Base-by-base conservation (phyloP, 192 early-diverging fungal species). In the Rhizophagus clarus region DNA sequence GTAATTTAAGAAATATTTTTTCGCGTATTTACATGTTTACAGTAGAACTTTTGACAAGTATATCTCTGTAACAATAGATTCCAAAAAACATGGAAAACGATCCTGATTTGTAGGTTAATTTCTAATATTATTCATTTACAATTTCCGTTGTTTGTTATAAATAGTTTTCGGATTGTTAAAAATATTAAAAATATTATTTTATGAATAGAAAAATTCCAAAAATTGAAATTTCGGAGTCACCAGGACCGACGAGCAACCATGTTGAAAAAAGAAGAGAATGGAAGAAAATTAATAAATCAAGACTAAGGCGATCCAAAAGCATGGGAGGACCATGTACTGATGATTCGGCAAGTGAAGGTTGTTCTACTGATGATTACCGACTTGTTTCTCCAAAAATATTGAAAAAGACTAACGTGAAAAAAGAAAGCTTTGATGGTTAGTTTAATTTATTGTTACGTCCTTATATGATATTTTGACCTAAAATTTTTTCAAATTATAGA, bases 391-490 rank as follows among this genome's bases (percentile, higher is more conserved):
- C 60, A 12, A 78, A n/a, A 32, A 28, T 78, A 10, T 66, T 78
- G 45, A 60, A 51, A 79, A 70, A 26, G 29, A 60, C 77, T 12
- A 79, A 79, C 70, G 77, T 79, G 15, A 68, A 66, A 17, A 49
- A 79, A 56, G 77, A 79, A 60, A 60, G 77, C 51, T 79, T 79
- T 79, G 77, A 79, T 70, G 77, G 77, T 79, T 28, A 29, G 75
- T 42, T 76, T 64, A n/a, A 40, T 47, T 26, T 28, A 64, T 76
- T 20, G 8, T 26, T 45, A 34, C 12, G 0, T 32, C 4, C 32
- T 61, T 24, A 15, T 22, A 49, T 32, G n/a, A 31, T 2, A 11
- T 24, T 15, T 71, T n/a, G 40, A 24, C 51, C 14, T 40, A 17
- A 47, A 31, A n/a, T 22, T 60, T 45, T 10, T 32, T 51, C 37